Percentiles rank a stretch among this genome's conserved stretches.
Evolutionary conservation across 306 rosid genomes (phyloP).

Genomic region (Amphicarpaea edgeworthii): DNA sequence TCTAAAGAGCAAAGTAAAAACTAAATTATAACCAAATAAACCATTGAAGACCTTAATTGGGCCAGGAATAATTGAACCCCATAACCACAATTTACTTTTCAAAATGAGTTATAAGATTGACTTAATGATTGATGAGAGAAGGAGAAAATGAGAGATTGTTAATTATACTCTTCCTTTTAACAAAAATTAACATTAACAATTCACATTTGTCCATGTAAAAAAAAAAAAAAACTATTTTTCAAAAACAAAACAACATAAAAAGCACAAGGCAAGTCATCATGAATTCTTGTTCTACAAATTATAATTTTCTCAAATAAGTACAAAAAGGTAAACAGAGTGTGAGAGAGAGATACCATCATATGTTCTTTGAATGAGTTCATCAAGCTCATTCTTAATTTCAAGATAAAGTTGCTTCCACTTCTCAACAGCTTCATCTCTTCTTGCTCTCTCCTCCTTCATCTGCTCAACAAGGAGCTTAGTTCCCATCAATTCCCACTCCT

Average conservation of each 20-base stretch:
- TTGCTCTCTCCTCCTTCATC: conserved; percentile 77
- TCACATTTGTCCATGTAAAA: too few species aligned
- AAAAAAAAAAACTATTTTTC: conserved; percentile 26
- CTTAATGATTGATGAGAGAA: too few species aligned
- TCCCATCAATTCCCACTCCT: conserved; percentile 62
- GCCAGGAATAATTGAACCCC: conserved; percentile 25
- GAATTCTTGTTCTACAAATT: not conserved
- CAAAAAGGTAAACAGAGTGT: not conserved
- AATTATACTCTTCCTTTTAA: too few species aligned
- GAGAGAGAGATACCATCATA: conserved; percentile 53
- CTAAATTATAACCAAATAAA: not conserved
- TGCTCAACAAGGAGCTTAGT: conserved; percentile 65
- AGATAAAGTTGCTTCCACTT: conserved; percentile 97
- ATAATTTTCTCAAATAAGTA: not conserved
- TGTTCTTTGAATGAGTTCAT: conserved; percentile 91
- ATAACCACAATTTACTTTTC: conserved; percentile 29
- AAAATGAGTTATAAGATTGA: too few species aligned
- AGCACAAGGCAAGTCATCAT: conserved; percentile 16
- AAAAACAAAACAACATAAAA: conserved; percentile 26
- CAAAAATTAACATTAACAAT: too few species aligned
- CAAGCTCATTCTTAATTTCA: conserved; percentile 87
- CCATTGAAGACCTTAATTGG: not conserved
- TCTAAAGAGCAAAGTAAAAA: not conserved
- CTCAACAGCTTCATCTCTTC: conserved; percentile 87
- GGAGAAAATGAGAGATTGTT: too few species aligned